phyloP scores from a whole-genome alignment of 2,329 filamentous ascomycete genomes.

The Cyphellophora attinorum region DNA sequence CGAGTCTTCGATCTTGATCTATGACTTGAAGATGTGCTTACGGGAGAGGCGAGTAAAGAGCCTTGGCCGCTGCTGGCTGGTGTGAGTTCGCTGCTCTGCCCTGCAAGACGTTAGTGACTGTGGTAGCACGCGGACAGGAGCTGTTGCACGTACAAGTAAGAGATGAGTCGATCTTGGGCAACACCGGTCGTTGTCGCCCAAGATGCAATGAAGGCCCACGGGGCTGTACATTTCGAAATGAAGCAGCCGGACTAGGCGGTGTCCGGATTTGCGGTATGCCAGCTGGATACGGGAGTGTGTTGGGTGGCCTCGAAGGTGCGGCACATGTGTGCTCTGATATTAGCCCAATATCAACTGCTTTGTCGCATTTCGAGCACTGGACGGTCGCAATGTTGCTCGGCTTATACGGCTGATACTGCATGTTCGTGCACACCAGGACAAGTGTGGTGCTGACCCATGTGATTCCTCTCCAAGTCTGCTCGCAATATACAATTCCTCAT shows the following conservation, averaged over 20 bases:
- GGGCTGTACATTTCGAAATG: neutral
- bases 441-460: too few relatives aligned
- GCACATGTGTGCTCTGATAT: constrained; percentile 79
- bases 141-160: constrained; percentile 8
- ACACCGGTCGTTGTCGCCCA: constrained; percentile 7
- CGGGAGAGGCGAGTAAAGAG: constrained; percentile 55
- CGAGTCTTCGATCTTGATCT: constrained; percentile 29
- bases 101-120: neutral
- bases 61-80: constrained; percentile 53
- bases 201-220: neutral
- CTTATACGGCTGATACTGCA: too few relatives aligned
- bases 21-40: constrained; percentile 42
- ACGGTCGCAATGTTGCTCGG: constrained; percentile 65
- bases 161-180: constrained; percentile 14
- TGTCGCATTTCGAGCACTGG: constrained; percentile 75
- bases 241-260: neutral
- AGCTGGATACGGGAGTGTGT: neutral
- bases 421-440: too few relatives aligned
- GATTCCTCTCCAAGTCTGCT: too few relatives aligned
- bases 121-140: constrained; percentile 8
- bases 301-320: constrained; percentile 14
- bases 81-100: constrained; percentile 42
- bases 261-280: neutral
- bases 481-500: too few relatives aligned
- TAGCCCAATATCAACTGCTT: constrained; percentile 69